Base-by-base conservation (phyloP, 2,329 filamentous ascomycete species). In the Talaromyces sp. region DNA sequence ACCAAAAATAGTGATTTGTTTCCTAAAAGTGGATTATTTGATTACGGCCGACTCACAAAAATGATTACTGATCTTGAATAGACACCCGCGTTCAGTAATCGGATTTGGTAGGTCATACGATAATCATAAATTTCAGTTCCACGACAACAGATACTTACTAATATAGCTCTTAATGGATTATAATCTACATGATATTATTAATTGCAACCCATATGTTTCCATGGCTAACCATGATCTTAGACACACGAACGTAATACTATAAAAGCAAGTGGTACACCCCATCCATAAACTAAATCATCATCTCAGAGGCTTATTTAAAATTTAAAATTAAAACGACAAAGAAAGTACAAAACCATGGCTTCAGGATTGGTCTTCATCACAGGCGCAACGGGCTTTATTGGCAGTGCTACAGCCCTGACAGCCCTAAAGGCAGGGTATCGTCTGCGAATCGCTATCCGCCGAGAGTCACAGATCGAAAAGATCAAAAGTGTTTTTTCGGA, bases 351-450 rank as follows among this genome's bases (percentile, higher is more conserved):
- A 57, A 23, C 23, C 14, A 60, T 60, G 58, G 16, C 58, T 8
- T 52, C 42, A 23, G 12, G 34, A 1, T 59, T 66, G 2, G 63
- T 68, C 18, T 67, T 69, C 27, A 64, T 70, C 31, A 69, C 68
- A 34, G 68, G 68, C 18, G 63, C 66, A 4, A 69, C 66, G 10
- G 68, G 66, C 36, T 69, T 69, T 57, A 68, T 70, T 44, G 68
- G 68, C n/a, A 61, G 63, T 7, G 52, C 63, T 4, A 59, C 64
- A 7, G 61, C 64, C n/a, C 51, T 51, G 2, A 47, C 40, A 3
- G 55, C 64, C 16, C 52, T 70, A 8, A 59, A 62, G 33, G 65
- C 66, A 16, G 66, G 67, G 2, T 64, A 69, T 30, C 61, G 63
- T 3, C 58, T 68, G 0, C 67, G 65, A 18, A 42, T 69, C 9